Base-by-base conservation (phyloP, 495 filamentous ascomycete species). In the Niebla homalea region DNA sequence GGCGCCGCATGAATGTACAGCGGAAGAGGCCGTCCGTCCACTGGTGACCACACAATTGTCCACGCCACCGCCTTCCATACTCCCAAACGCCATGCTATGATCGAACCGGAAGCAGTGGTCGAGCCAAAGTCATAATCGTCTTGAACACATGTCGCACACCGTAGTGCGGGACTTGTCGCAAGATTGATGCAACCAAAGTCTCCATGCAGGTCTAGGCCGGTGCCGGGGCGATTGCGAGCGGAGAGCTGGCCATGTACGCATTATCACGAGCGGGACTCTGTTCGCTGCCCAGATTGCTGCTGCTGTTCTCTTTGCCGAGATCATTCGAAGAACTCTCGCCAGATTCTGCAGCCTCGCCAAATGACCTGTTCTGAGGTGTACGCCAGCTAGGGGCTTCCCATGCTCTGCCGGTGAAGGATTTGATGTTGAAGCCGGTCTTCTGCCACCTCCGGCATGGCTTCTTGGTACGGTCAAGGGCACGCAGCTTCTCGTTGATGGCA, bases 401-500 rank as follows among this genome's bases (percentile, higher is more conserved):
- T 26, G 75, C 62, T 14, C 88, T 74, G 26, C 93, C 93, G 3
- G 92, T 98, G 64, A 98, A 98, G 58, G 81, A 92, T 73, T 94
- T 92, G 49, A 98, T 65, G 44, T 76, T 78, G 55, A 97, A 79
- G 21, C 79, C 78, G 46, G 85, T 85, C 63, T 80, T 85, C 57
- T 79, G 70, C 92, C 92, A 98, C 60, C 82, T 89, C 50, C 93
- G 84, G 61, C 90, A 96, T 2, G 90, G 87, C 52, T 89, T 82
- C 42, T 89, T 87, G 1, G 80, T 83, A 36, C 90, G 82, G 64
- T 98, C 92, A 39, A 98, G 79, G 4, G 92, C 93, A 44, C 92
- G 85, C 29, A 98, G 80, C 48, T 87, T 85, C 44, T 93, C 92
- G 61, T 98, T 98, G 72, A 98, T 98, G 49, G 90, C 90, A 50